Evolutionary conservation across 2,329 filamentous ascomycete species (phyloP).

Genomic region (Pyrenophora graminea): DNA sequence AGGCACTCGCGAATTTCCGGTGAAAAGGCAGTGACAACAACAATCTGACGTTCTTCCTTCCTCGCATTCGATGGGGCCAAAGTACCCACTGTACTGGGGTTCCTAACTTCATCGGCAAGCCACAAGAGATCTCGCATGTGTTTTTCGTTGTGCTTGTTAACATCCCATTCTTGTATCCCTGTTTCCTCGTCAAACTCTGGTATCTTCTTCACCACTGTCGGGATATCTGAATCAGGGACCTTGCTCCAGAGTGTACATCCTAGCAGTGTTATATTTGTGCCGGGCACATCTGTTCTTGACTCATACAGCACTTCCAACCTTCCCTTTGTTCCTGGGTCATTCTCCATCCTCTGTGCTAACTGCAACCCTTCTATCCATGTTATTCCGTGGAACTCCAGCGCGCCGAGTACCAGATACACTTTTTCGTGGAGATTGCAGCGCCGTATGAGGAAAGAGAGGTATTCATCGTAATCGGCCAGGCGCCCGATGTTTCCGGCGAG

Average conservation of each 20-base stretch:
- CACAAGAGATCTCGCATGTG: conserved; percentile 57
- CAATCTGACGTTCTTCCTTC: conserved; percentile 34
- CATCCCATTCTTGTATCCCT: conserved; percentile 57
- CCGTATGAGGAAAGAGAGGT: conserved; percentile 37
- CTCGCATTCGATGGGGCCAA: conserved; percentile 1
- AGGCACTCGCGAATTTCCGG: conserved; percentile 57
- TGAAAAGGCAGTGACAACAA: conserved; percentile 64
- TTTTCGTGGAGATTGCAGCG: conserved; percentile 36
- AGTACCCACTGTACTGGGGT: conserved; percentile 14
- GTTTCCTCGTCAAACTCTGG: conserved; percentile 56
- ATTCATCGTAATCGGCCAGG: conserved; percentile 38
- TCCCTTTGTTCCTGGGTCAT: conserved; percentile 33
- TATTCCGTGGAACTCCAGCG: conserved; percentile 36
- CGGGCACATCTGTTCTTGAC: conserved; percentile 47
- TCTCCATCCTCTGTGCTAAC: conserved; percentile 32
- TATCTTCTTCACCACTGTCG: conserved; percentile 52
- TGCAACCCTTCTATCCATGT: conserved; percentile 30
- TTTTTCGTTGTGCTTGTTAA: conserved; percentile 54
- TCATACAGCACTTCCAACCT: conserved; percentile 54
- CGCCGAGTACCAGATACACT: conserved; percentile 36
- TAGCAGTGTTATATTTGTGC: conserved; percentile 55
- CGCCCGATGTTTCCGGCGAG: conserved; percentile 40
- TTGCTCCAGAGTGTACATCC: conserved; percentile 64
- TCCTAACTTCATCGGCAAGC: conserved; percentile 51
- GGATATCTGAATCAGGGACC: conserved; percentile 49